These are phyloP conservation scores for Aspergillus pseudonomiae DNA, from an alignment of 2,329 filamentous ascomycete genomes.

Conservation along the genomic window DNA sequence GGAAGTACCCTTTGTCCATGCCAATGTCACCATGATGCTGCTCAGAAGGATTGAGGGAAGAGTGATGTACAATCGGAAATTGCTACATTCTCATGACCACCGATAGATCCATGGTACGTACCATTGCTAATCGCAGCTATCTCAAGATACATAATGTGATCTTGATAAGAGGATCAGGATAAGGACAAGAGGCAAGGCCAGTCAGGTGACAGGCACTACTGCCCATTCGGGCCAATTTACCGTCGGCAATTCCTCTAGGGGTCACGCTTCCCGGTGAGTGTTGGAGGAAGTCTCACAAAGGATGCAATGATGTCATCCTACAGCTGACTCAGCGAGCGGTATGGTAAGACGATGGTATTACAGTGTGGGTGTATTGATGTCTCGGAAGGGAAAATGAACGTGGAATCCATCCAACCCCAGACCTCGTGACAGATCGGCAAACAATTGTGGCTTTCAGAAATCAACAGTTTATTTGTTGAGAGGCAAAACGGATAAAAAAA, in stretches of 20 bases:
- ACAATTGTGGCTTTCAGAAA: too few relatives aligned
- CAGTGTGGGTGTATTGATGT: not conserved
- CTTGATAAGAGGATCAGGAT: not conserved
- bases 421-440: slow-evolving; percentile 19
- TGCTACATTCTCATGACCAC: not conserved
- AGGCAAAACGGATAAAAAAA: too few relatives aligned
- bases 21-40: not conserved
- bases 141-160: not conserved
- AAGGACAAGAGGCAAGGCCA: too few relatives aligned
- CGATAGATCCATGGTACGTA: not conserved
- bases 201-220: slow-evolving; percentile 2
- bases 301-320: not conserved
- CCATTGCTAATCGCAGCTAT: not conserved
- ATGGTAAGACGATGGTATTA: not conserved
- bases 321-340: slow-evolving; percentile 1
- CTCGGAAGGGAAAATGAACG: slow-evolving; percentile 1
- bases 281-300: not conserved
- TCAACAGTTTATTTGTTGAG: too few relatives aligned
- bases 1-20: too few relatives aligned
- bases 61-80: not conserved
- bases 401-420: slow-evolving; percentile 17
- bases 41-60: not conserved
- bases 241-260: slow-evolving; percentile 4
- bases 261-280: slow-evolving; percentile 2
- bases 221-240: not conserved